Evolutionary conservation across 164 flowering plant species (phyloP).

Genomic region (Nymphaea thermarum): DNA sequence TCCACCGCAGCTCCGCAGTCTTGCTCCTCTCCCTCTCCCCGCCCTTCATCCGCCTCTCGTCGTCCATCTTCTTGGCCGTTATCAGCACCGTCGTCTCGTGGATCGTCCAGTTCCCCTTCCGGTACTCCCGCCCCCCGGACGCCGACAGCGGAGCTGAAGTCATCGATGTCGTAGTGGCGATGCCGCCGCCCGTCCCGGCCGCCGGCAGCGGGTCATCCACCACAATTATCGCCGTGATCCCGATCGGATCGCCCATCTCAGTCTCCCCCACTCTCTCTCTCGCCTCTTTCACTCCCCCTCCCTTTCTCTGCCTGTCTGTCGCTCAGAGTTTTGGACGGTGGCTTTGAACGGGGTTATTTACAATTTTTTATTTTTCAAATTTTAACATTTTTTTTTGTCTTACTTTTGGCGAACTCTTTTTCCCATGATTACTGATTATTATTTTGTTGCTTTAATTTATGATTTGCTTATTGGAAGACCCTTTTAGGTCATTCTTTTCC

Average conservation of each 20-base stretch:
- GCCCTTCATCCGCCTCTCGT: slow-evolving; percentile 15
- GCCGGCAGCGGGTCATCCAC: background rate
- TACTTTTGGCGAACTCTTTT: no score
- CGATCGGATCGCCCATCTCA: background rate
- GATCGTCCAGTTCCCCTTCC: slow-evolving; percentile 30
- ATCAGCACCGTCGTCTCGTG: slow-evolving; percentile 28
- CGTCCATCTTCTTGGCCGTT: slow-evolving; percentile 27
- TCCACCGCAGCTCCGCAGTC: slow-evolving; percentile 33
- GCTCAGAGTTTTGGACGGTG: background rate
- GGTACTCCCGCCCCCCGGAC: slow-evolving; percentile 16
- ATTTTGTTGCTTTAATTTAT: background rate
- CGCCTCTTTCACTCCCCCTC: no score
- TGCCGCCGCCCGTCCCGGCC: background rate
- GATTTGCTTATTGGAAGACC: background rate
- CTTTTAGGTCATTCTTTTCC: no score
- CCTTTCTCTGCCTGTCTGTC: background rate
- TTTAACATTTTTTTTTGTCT: no score
- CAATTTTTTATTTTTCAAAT: no score
- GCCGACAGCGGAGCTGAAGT: slow-evolving; percentile 6
- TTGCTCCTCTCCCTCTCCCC: background rate
- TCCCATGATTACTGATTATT: background rate
- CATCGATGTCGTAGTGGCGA: background rate
- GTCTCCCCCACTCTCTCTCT: slow-evolving; percentile 1
- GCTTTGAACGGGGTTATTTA: background rate
- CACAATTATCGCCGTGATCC: background rate